Base-by-base conservation (phyloP, 2,329 filamentous ascomycete genomes). In the Ceratocystis destructans region DNA sequence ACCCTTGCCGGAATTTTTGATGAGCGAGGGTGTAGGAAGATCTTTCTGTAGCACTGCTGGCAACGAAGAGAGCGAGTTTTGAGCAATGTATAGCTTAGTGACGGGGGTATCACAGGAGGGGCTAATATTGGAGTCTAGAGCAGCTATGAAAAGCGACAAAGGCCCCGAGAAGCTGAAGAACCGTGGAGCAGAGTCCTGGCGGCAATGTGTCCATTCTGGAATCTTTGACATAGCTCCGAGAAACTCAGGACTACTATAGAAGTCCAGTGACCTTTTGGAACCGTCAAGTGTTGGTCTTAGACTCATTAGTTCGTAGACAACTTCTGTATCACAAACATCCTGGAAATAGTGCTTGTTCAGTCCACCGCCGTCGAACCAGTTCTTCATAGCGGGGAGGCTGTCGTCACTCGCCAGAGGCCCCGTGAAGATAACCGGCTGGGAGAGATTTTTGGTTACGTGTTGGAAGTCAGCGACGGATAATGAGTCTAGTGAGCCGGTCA, bases 51-150 rank as follows among this genome's bases (percentile, higher is more conserved):
- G 75, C 1, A 75, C 69, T 0, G 70, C 64, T 0, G 93, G 91
- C 0, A 97, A 81, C 66, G 88, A 82, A 3, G 79, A 72, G 1
- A 96, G 79, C 41, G 87, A 80, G 15, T 86, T 88, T 76, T 97
- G 94, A 0, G 93, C 92, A 64, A 97, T 86, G 74, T 97, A 97
- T 2, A 96, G 78, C n/a, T 79, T 75, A 70, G 65, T 73, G 62
- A 74, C 66, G 5, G 59, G 69, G 46, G 33, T 67, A 57, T 57
- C 66, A 12, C 17, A 7, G 7, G 28, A 37, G n/a, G 33, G 28
- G 31, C 62, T 69, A 72, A 69, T 61, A 67, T 83, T 84, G 73
- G 79, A 84, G 62, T 77, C 72, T n/a, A 78, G 70, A 5, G 79
- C 80, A 61, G 83, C 79, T 17, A 87, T 75, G 61, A 95, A 83